A percentile compares a stretch with the other conserved stretches of the same genome.
These are phyloP conservation scores for Pichia manshurica DNA, from an alignment of 805 yeast genomes.

Conservation along the genomic window DNA sequence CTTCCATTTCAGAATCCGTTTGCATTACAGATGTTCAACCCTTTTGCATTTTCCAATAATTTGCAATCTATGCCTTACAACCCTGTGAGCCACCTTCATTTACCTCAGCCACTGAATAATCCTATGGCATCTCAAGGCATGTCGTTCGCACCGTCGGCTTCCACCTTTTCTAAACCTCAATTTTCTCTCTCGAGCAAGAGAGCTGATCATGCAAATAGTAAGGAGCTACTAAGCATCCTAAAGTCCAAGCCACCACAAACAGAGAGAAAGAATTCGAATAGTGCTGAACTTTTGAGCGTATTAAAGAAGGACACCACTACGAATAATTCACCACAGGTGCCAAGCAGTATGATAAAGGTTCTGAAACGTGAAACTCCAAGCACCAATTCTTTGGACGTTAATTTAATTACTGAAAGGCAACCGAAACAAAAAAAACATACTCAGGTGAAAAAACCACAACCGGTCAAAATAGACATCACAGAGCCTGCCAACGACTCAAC, in stretches of 20 bases:
- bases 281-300: slow-evolving; percentile 10
- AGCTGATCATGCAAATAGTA: slow-evolving; percentile 30
- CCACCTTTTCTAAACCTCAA: slow-evolving; percentile 30
- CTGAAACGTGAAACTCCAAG: slow-evolving; percentile 16
- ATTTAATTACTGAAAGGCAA: neutral
- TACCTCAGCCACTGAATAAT: slow-evolving; percentile 8
- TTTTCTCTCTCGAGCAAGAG: slow-evolving; percentile 23
- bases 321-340: neutral
- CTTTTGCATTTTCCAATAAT: slow-evolving; percentile 17
- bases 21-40: slow-evolving; percentile 25
- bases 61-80: slow-evolving; percentile 10
- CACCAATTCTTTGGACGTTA: neutral
- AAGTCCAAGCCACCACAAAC: slow-evolving; percentile 16
- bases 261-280: neutral
- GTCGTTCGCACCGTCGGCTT: slow-evolving; percentile 27
- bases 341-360: slow-evolving; percentile 8
- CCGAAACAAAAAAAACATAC: neutral
- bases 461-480: slow-evolving; percentile 12
- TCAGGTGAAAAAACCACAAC: neutral
- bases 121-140: slow-evolving; percentile 9
- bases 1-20: slow-evolving; percentile 19
- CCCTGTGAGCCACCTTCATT: slow-evolving; percentile 9
- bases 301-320: slow-evolving; percentile 8
- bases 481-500: slow-evolving; percentile 16
- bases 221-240: slow-evolving; percentile 28